phyloP scores from a whole-genome alignment of 352 stramenopile species.

The Pelagophyceae sp. region DNA sequence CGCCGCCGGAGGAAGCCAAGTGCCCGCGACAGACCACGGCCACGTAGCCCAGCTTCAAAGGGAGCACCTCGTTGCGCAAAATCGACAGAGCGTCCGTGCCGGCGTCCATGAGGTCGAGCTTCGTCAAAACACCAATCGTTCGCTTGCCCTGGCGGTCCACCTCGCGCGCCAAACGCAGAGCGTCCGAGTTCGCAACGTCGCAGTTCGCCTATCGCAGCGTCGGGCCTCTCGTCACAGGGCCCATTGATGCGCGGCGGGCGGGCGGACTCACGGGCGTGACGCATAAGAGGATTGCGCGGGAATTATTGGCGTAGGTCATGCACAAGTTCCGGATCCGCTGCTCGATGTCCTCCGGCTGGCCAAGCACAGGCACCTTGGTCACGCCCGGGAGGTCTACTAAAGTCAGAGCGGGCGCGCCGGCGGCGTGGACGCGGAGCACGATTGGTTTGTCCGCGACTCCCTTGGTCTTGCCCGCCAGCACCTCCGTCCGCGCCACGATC shows the following conservation, averaged over 20 bases:
- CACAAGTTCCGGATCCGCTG: conserved; percentile 98
- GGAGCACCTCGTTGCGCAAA: conserved; percentile 79
- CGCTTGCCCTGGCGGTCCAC: conserved; percentile 76
- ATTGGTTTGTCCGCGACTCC: conserved; percentile 96
- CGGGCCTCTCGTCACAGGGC: no score
- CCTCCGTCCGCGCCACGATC: conserved; percentile 74
- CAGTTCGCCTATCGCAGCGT: conserved; percentile 96
- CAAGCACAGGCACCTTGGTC: conserved; percentile 89
- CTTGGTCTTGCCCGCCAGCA: conserved; percentile 75
- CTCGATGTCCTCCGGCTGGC: conserved; percentile 98
- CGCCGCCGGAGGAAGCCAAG: conserved; percentile 43
- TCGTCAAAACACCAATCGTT: conserved; percentile 98
- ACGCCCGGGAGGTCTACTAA: conserved; percentile 98
- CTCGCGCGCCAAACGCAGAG: conserved; percentile 59
- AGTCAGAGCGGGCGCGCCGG: conserved; percentile 92
- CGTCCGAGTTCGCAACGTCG: conserved; percentile 96
- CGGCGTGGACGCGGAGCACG: conserved; percentile 88
- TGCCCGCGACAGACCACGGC: conserved; percentile 97
- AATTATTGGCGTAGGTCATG: conserved; percentile 94
- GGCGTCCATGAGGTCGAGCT: conserved; percentile 99
- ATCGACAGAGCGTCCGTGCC: conserved; percentile 74
- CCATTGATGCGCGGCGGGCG: no score
- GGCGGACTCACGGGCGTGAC: conserved; percentile 76
- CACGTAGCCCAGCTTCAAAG: conserved; percentile 92
- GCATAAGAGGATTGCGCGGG: conserved; percentile 97